Conservation (phyloP, 768 basidiomycete genomes). For the Hericium coralloides region DNA sequence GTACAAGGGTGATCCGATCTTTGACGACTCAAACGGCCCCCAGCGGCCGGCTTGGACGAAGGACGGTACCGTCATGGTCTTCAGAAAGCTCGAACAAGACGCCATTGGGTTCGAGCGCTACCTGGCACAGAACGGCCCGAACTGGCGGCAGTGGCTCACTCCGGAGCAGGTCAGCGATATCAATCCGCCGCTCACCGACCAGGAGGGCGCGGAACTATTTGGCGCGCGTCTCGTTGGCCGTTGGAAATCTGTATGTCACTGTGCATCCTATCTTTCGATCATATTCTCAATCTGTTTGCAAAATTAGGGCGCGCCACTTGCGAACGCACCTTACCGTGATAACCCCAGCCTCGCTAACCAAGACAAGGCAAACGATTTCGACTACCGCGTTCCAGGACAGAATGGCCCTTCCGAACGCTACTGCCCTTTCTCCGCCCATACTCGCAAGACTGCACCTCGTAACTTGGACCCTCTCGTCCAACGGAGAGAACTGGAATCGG, state of each 20-base stretch:
- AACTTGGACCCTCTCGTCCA: conserved; percentile 15
- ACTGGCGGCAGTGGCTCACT: neutral
- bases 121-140: conserved; percentile 8
- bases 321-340: conserved; percentile 34
- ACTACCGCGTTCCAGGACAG: conserved; percentile 21
- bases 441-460: conserved; percentile 39
- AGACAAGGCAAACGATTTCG: conserved; percentile 35
- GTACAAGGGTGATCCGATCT: neutral
- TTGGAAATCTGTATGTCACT: neutral
- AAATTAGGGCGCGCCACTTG: conserved; percentile 36
- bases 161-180: neutral
- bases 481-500: conserved; percentile 15
- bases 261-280: too few species aligned
- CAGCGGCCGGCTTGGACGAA: neutral
- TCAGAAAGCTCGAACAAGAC: neutral
- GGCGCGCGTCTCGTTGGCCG: neutral
- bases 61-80: neutral
- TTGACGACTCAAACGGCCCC: neutral
- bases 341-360: conserved; percentile 29
- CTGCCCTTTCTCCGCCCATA: conserved; percentile 40
- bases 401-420: conserved; percentile 4
- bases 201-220: conserved; percentile 19
- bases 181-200: neutral
- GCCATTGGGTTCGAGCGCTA: conserved; percentile 15
- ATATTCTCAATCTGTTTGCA: too few species aligned